Evolutionary conservation across 192 early-diverging fungal species (phyloP).

Genomic region (Rhizophagus sp.): DNA sequence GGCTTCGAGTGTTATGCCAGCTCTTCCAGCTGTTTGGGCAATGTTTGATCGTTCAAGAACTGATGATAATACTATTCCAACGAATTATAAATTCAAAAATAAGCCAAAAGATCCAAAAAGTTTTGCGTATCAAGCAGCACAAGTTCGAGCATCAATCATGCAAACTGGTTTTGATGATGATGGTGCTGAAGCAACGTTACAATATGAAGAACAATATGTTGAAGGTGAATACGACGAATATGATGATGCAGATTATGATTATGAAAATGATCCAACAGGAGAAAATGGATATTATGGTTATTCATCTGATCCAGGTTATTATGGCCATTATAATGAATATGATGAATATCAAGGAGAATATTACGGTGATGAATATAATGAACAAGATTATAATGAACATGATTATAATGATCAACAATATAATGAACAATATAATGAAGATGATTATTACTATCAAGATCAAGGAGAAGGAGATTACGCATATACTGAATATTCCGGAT

Average conservation of each 20-base stretch:
- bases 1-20: neutral
- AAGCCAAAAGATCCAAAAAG: neutral
- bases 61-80: slow-evolving; percentile 1
- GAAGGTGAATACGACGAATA: neutral
- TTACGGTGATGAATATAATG: neutral
- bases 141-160: neutral
- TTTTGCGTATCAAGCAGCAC: neutral
- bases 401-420: neutral
- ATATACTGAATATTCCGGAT: neutral
- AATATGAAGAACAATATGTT: neutral
- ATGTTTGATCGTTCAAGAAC: neutral
- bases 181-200: neutral
- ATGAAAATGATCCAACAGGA: neutral
- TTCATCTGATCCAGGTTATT: neutral
- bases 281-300: neutral
- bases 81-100: slow-evolving; percentile 1
- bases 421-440: neutral
- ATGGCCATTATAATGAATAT: slow-evolving; percentile 5
- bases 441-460: neutral
- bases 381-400: too few relatives aligned
- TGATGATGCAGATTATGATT: neutral
- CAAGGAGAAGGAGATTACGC: neutral
- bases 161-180: neutral
- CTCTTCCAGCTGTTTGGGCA: neutral
- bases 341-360: neutral